Conservation (phyloP, 2,329 filamentous ascomycete genomes). For the Colletotrichum musicola region DNA sequence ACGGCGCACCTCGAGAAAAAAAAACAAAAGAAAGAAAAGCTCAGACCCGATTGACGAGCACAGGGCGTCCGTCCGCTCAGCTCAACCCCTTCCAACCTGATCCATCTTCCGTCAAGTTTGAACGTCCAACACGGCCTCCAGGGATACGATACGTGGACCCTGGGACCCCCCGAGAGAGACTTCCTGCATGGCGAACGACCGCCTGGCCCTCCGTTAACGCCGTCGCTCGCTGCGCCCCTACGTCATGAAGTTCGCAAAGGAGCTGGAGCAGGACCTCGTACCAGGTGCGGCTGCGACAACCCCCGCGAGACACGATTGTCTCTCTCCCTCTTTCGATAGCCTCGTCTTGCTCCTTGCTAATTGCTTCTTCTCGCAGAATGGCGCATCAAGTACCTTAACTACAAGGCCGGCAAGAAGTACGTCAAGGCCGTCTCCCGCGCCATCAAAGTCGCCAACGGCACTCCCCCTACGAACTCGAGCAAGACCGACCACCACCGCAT, state of each 20-base stretch:
- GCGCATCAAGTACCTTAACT: conserved; percentile 93
- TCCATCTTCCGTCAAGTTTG: too few species aligned
- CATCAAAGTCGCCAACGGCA: conserved; percentile 66
- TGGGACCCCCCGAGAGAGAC: too few species aligned
- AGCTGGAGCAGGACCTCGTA: conserved; percentile 88
- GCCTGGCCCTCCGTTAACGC: not conserved
- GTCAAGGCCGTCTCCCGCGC: conserved; percentile 85
- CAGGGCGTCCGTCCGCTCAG: not conserved
- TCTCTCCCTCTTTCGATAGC: conserved; percentile 4
- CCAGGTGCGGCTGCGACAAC: conserved; percentile 68
- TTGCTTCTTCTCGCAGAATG: conserved; percentile 70
- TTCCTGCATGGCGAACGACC: conserved; percentile 21
- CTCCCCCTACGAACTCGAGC: conserved; percentile 12
- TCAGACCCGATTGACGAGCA: not conserved
- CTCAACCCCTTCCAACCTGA: too few species aligned
- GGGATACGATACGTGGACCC: too few species aligned
- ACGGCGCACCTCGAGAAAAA: conserved; percentile 28
- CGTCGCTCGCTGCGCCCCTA: conserved; percentile 35
- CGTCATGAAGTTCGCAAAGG: conserved; percentile 77
- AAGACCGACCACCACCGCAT: conserved; percentile 24
- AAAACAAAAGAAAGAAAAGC: not conserved
- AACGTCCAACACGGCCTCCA: too few species aligned
- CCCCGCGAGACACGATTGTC: conserved; percentile 1
- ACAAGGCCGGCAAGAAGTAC: conserved; percentile 95
- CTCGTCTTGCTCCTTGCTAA: not conserved